These are phyloP conservation scores for Pseudogymnoascus sp. DNA, from an alignment of 2,329 filamentous ascomycete genomes.

Conservation along the genomic window DNA sequence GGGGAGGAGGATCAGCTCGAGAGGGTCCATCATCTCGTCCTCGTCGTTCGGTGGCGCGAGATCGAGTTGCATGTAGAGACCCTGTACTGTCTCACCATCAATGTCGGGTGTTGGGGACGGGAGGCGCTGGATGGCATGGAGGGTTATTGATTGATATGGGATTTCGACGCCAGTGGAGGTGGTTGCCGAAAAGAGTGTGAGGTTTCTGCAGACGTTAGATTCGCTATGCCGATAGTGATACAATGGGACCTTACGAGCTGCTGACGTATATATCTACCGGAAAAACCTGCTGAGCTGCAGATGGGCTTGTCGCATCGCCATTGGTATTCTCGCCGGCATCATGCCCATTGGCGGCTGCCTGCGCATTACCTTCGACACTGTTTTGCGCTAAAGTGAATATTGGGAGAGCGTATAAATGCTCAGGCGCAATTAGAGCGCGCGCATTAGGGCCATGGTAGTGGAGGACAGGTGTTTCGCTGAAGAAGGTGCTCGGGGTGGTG, in stretches of 20 bases:
- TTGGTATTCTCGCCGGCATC: conserved; percentile 18
- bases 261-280: conserved; percentile 49
- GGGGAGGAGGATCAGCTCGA: conserved; percentile 62
- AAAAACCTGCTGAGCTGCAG: conserved; percentile 28
- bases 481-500: conserved; percentile 65
- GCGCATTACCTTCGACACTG: conserved; percentile 33
- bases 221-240: conserved; percentile 3
- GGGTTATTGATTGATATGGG: conserved; percentile 64
- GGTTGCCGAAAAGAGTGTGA: conserved; percentile 55
- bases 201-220: conserved; percentile 34
- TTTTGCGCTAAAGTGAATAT: conserved; percentile 40
- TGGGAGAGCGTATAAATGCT: conserved; percentile 45
- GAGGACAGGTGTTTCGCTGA: conserved; percentile 61
- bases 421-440: conserved; percentile 48
- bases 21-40: conserved; percentile 54
- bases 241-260: neutral
- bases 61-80: conserved; percentile 58
- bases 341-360: conserved; percentile 31
- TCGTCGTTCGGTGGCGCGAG: conserved; percentile 37
- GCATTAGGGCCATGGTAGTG: conserved; percentile 52
- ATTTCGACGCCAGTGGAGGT: conserved; percentile 56
- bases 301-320: conserved; percentile 1
- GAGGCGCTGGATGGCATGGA: conserved; percentile 63
- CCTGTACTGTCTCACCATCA: conserved; percentile 27
- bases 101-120: conserved; percentile 26